These are phyloP conservation scores for Ophiostoma triangulosporum DNA, from an alignment of 2,329 filamentous ascomycete genomes.

Conservation along the genomic window DNA sequence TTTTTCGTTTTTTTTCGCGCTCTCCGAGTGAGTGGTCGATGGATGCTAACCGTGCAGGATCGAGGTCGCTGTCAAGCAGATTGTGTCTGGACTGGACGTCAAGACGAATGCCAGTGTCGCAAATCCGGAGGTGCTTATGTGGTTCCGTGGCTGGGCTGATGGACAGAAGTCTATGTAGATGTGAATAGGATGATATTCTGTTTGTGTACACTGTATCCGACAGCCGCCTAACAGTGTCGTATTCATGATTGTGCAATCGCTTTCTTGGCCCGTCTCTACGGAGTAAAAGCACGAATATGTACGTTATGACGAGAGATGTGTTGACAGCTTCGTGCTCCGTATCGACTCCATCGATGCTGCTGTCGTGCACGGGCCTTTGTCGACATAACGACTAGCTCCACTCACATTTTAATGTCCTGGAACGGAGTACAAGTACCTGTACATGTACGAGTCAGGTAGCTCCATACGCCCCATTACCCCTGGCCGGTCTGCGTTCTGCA, in stretches of 20 bases:
- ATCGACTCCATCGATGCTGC: too few relatives aligned
- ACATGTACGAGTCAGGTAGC: neutral
- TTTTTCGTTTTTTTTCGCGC: neutral
- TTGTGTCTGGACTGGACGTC: slow-evolving; percentile 73
- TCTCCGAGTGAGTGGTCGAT: neutral
- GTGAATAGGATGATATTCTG: neutral
- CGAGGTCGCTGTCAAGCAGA: slow-evolving; percentile 92
- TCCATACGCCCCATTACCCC: neutral
- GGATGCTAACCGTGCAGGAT: slow-evolving; percentile 39
- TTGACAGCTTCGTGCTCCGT: too few relatives aligned
- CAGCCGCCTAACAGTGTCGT: too few relatives aligned
- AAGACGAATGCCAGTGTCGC: slow-evolving; percentile 89
- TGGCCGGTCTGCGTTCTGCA: neutral
- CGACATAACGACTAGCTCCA: neutral
- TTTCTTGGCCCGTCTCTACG: too few relatives aligned
- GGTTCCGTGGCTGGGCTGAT: slow-evolving; percentile 69
- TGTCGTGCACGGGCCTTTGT: neutral
- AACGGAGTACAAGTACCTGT: neutral
- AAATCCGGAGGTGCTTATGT: slow-evolving; percentile 76
- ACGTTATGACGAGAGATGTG: too few relatives aligned
- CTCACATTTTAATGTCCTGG: neutral
- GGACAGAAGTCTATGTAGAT: slow-evolving; percentile 24
- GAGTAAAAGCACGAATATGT: too few relatives aligned
- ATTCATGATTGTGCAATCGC: too few relatives aligned
- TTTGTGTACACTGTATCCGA: neutral